Evolutionary conservation across 768 basidiomycete species (phyloP).

Genomic region (Lactifluus subvellereus): DNA sequence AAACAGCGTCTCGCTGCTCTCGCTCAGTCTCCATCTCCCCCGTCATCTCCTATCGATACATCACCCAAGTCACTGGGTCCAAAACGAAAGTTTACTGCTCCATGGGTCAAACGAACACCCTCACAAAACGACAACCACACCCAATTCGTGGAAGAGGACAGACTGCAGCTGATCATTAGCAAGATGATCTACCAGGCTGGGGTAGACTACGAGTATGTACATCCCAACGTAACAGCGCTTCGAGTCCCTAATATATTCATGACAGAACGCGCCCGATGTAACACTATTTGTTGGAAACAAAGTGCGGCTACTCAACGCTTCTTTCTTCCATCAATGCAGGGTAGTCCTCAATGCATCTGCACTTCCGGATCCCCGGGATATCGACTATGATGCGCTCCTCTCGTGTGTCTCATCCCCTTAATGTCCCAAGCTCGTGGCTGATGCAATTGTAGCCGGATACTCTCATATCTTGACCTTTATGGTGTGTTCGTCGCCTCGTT

Average conservation of each 20-base stretch:
- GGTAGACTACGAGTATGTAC: slow-evolving; percentile 78
- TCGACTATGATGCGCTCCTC: slow-evolving; percentile 73
- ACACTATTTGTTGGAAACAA: background rate
- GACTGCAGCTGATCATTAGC: slow-evolving; percentile 58
- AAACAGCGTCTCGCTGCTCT: slow-evolving; percentile 66
- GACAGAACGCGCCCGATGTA: slow-evolving; percentile 82
- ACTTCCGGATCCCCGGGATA: slow-evolving; percentile 69
- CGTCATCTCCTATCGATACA: slow-evolving; percentile 32
- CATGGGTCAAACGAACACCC: slow-evolving; percentile 44
- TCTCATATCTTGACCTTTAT: slow-evolving; percentile 76
- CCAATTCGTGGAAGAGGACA: slow-evolving; percentile 32
- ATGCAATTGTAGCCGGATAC: slow-evolving; percentile 50
- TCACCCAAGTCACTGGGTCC: slow-evolving; percentile 30
- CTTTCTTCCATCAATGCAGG: slow-evolving; percentile 38
- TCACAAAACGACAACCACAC: slow-evolving; percentile 27
- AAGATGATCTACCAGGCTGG: slow-evolving; percentile 84
- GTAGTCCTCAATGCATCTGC: slow-evolving; percentile 79
- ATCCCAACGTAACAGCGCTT: background rate
- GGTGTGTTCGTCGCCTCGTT: slow-evolving; percentile 38
- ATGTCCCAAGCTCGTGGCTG: slow-evolving; percentile 19
- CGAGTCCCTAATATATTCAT: slow-evolving; percentile 20
- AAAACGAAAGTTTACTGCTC: slow-evolving; percentile 41
- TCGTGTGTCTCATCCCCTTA: slow-evolving; percentile 37
- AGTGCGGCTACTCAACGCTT: background rate
- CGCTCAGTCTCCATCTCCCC: slow-evolving; percentile 45